Percentiles rank a stretch among this genome's conserved stretches.
phyloP scores from a whole-genome alignment of 495 filamentous ascomycete genomes.

The Penicillium daleae region DNA sequence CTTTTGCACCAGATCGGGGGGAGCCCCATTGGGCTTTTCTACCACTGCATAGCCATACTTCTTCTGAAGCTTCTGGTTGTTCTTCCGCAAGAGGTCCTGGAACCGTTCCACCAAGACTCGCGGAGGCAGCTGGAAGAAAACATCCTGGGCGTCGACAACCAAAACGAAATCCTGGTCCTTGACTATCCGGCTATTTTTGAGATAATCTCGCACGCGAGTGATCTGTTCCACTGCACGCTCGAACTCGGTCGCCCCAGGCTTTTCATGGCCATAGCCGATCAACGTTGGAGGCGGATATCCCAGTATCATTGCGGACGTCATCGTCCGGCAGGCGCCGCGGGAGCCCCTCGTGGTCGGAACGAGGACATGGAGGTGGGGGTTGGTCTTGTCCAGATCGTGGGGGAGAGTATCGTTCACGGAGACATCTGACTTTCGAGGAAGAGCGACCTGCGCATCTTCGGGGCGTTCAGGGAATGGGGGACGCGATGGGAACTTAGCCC shows the following conservation, averaged over 20 bases:
- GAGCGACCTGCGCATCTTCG: slow-evolving; percentile 41
- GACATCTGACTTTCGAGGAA: slow-evolving; percentile 23
- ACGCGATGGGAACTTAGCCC: slow-evolving; percentile 43
- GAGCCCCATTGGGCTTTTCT: slow-evolving; percentile 26
- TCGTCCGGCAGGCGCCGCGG: slow-evolving; percentile 59
- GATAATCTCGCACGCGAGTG: slow-evolving; percentile 55
- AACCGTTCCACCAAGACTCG: slow-evolving; percentile 61
- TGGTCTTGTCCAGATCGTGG: slow-evolving; percentile 46
- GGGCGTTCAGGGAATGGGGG: slow-evolving; percentile 39
- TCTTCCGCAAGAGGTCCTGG: slow-evolving; percentile 50
- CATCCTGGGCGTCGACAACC: slow-evolving; percentile 59
- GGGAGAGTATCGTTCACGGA: slow-evolving; percentile 37
- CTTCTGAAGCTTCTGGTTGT: slow-evolving; percentile 49
- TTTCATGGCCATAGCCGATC: slow-evolving; percentile 48
- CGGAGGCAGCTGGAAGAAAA: slow-evolving; percentile 65
- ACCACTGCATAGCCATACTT: slow-evolving; percentile 52
- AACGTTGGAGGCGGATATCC: slow-evolving; percentile 64
- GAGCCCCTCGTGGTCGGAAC: slow-evolving; percentile 56
- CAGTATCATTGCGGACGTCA: slow-evolving; percentile 63
- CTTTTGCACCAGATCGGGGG: slow-evolving; percentile 43
- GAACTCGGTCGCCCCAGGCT: slow-evolving; percentile 35
- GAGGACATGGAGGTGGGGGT: slow-evolving; percentile 64
- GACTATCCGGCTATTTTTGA: slow-evolving; percentile 51
- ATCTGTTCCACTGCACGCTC: slow-evolving; percentile 50
- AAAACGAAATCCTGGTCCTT: slow-evolving; percentile 64